Conservation (phyloP, 2,329 filamentous ascomycete genomes). For the Ascomycota sp. region DNA sequence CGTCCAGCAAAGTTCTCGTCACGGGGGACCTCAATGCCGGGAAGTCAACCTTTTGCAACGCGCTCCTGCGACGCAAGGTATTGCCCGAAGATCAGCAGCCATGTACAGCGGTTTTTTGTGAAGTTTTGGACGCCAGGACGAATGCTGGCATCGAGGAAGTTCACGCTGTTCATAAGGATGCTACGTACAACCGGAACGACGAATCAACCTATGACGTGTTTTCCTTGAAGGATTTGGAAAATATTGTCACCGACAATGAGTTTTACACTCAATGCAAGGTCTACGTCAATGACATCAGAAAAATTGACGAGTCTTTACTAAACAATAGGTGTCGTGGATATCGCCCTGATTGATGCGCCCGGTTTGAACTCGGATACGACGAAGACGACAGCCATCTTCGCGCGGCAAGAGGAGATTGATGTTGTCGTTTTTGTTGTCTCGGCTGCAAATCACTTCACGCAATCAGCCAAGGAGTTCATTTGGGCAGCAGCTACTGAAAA, state of each 20-base stretch:
- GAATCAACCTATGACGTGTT: constrained; percentile 90
- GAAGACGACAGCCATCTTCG: constrained; percentile 93
- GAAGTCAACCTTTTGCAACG: constrained; percentile 98
- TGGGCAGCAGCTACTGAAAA: constrained; percentile 90
- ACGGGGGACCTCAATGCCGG: constrained; percentile 94
- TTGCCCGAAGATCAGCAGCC: constrained; percentile 94
- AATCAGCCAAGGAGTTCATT: constrained; percentile 95
- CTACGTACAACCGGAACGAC: constrained; percentile 67
- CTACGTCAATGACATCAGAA: constrained; percentile 76
- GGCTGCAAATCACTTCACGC: constrained; percentile 91
- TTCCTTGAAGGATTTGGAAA: constrained; percentile 55
- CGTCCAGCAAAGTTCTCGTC: constrained; percentile 85
- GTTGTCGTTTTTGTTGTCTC: constrained; percentile 97
- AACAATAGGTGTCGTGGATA: constrained; percentile 97
- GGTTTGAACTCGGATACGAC: constrained; percentile 90
- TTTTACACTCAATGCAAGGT: constrained; percentile 91
- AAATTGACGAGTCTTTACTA: constrained; percentile 79
- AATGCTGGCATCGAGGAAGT: constrained; percentile 88
- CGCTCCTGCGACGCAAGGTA: constrained; percentile 77
- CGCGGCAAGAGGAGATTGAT: constrained; percentile 93
- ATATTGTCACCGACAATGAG: constrained; percentile 74
- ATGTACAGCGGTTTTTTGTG: constrained; percentile 95
- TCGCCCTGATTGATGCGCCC: constrained; percentile 89
- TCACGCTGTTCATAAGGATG: constrained; percentile 74
- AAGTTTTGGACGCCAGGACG: constrained; percentile 80